These are phyloP conservation scores for Magnaporthiopsis rhizophila DNA, from an alignment of 2,329 filamentous ascomycete species.

Conservation along the genomic window DNA sequence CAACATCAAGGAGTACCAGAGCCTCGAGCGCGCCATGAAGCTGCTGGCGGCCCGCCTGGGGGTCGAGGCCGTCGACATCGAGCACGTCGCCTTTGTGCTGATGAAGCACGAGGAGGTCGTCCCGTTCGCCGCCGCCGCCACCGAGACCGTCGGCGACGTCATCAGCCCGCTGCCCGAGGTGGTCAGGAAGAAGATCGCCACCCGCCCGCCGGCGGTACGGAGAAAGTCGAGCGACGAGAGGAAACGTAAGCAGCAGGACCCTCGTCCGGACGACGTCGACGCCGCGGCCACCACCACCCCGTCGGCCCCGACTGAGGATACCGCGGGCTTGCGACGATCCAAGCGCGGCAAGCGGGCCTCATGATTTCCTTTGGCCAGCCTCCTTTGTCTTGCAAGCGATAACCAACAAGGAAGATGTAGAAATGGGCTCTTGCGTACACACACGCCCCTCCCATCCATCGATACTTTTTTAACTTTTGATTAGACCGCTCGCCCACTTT, in stretches of 20 bases:
- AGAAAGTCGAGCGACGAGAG: conserved; percentile 2
- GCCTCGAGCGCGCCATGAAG: conserved; percentile 37
- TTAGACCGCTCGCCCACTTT: neutral
- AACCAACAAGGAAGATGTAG: too few species aligned
- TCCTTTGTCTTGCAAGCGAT: neutral
- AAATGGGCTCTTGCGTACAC: neutral
- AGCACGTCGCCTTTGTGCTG: conserved; percentile 64
- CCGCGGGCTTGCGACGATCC: conserved; percentile 8
- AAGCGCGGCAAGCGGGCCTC: conserved; percentile 11
- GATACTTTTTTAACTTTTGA: neutral
- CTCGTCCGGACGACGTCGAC: neutral
- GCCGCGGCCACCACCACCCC: neutral
- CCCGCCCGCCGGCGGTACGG: neutral
- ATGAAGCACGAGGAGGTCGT: conserved; percentile 32
- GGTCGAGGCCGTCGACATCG: conserved; percentile 53
- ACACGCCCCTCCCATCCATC: neutral
- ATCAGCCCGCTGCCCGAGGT: neutral
- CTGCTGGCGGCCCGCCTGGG: conserved; percentile 38
- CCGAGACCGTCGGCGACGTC: neutral
- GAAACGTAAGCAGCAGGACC: conserved; percentile 6
- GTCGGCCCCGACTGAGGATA: neutral
- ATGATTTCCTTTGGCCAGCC: neutral
- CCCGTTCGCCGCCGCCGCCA: neutral
- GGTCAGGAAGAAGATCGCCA: neutral
- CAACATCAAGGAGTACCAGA: conserved; percentile 57